A percentile compares a stretch with the other conserved stretches of the same genome.
Conservation (phyloP, 495 filamentous ascomycete genomes). For the Acidomyces sp. region DNA sequence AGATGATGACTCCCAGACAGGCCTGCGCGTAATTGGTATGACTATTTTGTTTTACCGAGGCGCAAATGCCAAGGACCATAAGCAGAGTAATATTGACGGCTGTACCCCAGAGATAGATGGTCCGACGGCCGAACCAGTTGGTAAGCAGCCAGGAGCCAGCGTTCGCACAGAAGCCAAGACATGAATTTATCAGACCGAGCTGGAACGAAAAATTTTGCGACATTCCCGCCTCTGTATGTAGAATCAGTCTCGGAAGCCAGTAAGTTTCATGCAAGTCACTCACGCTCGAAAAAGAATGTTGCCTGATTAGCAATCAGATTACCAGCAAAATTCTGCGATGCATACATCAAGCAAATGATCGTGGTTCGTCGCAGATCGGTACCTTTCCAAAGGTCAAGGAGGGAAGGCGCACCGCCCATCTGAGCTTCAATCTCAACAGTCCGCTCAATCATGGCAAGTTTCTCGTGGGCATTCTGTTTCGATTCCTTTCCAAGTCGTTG, state of each 20-base stretch:
- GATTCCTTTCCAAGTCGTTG: conserved; percentile 8
- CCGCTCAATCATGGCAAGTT: conserved; percentile 33
- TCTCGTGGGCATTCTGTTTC: conserved; percentile 18
- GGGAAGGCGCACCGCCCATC: conserved; percentile 43
- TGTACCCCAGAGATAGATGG: conserved; percentile 41
- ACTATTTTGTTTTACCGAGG: conserved; percentile 22
- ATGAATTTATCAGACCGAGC: conserved; percentile 35
- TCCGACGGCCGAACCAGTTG: conserved; percentile 34
- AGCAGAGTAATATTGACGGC: conserved; percentile 47
- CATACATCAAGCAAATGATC: conserved; percentile 34
- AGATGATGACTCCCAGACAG: conserved; percentile 31
- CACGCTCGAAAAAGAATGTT: conserved; percentile 22
- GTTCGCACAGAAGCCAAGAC: conserved; percentile 35
- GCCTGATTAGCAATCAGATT: conserved; percentile 31
- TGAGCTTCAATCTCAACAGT: conserved; percentile 48
- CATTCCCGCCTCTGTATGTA: conserved; percentile 19
- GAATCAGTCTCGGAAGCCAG: conserved; percentile 6
- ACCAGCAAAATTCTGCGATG: conserved; percentile 30
- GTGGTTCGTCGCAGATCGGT: conserved; percentile 43
- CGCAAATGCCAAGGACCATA: conserved; percentile 32
- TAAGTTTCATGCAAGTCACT: conserved; percentile 14
- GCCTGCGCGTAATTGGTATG: conserved; percentile 26
- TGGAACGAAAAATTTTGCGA: conserved; percentile 12
- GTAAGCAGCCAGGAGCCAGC: conserved; percentile 41
- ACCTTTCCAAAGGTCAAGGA: conserved; percentile 42